Evolutionary conservation across 1,284 basidiomycete genomes (phyloP).

Genomic region (Ceratobasidium sp.): DNA sequence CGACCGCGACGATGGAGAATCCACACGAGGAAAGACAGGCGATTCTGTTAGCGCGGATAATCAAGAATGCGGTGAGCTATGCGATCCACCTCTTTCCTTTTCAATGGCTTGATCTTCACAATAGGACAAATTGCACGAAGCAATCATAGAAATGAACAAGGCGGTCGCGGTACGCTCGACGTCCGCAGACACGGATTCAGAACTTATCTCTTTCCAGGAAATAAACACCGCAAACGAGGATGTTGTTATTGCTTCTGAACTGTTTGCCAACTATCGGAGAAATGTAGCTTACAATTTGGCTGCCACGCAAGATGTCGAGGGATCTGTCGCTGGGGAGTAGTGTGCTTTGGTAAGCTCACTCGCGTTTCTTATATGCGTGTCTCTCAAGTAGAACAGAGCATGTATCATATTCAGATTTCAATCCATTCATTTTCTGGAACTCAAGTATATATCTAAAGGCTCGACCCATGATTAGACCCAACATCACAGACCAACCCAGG

Average conservation of each 20-base stretch:
- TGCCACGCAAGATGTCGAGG: conserved; percentile 51
- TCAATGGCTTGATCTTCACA: conserved; percentile 55
- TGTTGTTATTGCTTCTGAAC: conserved; percentile 76
- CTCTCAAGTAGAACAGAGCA: too few species aligned
- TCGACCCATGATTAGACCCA: too few species aligned
- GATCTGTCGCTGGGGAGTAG: not conserved
- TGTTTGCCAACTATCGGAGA: conserved; percentile 80
- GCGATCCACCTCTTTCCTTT: too few species aligned
- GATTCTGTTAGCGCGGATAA: conserved; percentile 84
- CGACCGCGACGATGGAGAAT: conserved; percentile 71
- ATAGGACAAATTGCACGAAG: conserved; percentile 81
- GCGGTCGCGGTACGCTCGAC: conserved; percentile 66
- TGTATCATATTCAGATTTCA: not conserved
- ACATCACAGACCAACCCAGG: too few species aligned
- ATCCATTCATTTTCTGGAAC: too few species aligned
- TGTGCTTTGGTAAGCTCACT: not conserved
- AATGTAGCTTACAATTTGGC: conserved; percentile 88
- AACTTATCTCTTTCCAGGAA: conserved; percentile 60
- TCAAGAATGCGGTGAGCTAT: conserved; percentile 90
- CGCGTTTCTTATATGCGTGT: not conserved
- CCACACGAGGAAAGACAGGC: conserved; percentile 91
- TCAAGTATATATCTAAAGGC: too few species aligned
- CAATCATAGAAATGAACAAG: conserved; percentile 80
- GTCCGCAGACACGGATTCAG: conserved; percentile 13
- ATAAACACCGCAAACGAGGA: conserved; percentile 73